These are phyloP conservation scores for Russula ochroleuca DNA, from an alignment of 768 basidiomycete species.

Conservation along the genomic window DNA sequence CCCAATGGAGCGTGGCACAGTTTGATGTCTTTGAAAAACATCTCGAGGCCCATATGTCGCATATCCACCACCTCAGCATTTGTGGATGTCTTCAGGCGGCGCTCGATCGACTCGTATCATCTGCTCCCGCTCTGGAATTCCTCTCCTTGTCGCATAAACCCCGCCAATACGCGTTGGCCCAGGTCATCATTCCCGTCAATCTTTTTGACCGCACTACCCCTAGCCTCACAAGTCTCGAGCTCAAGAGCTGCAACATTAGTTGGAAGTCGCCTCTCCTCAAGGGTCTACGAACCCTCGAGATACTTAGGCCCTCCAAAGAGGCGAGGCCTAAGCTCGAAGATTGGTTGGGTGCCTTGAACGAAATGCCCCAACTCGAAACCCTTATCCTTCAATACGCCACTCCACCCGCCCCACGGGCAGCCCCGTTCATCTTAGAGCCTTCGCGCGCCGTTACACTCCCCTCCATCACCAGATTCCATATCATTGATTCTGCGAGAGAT, in stretches of 20 bases:
- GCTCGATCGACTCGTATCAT: no score
- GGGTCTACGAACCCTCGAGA: constrained; percentile 7
- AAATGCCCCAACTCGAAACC: constrained; percentile 12
- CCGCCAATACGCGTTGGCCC: no score
- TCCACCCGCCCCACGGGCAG: neutral
- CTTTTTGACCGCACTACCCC: neutral
- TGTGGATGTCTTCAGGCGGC: neutral
- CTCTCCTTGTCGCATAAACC: no score
- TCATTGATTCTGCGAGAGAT: no score
- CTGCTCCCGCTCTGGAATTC: no score
- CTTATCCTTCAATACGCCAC: neutral
- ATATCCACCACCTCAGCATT: constrained; percentile 4
- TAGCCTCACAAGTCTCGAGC: neutral
- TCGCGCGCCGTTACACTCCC: constrained; percentile 6
- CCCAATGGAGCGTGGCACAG: no score
- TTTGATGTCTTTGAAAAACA: neutral
- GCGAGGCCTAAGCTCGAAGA: neutral
- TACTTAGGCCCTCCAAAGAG: neutral
- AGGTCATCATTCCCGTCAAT: neutral
- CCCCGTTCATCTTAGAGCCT: no score
- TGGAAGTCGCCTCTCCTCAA: constrained; percentile 11
- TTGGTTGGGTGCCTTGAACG: constrained; percentile 17
- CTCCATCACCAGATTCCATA: no score
- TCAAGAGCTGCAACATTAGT: neutral
- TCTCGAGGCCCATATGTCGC: constrained; percentile 5